Evolutionary conservation across 805 yeast genomes (phyloP), one percentile per base, ranked within the genome.

Genomic region (Yamadazyma insecticola): DNA sequence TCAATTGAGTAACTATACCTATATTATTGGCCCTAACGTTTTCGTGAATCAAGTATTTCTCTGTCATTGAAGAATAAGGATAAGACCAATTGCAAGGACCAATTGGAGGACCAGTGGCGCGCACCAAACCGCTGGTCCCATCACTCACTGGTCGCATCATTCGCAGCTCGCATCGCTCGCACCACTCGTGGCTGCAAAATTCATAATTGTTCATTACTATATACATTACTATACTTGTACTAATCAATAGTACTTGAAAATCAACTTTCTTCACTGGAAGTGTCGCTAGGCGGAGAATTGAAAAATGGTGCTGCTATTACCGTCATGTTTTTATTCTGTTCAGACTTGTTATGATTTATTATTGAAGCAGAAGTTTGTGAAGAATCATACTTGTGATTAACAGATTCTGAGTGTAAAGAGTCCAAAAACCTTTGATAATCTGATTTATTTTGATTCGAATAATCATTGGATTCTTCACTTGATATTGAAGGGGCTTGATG

Each of bases 11-110:
- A 9, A 76, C 85, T 5, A 68, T 60, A 13, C 67, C 54, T 3
- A 63, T 46, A 27, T 83, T 70, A 24, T 78, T 78, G 13, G 78
- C 78, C 43, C 76, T 67, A 5, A 83, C 81, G 3, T 90, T 89
- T 26, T 76, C 75, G 41, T 78, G 84, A 4, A 81, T 35, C 3
- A 40, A 35, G 29, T 36, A 49, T 24, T 47, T 44, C 22, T 28
- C 34, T 6, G 33, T 12, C 36, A 26, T 37, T 7, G 27, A 7
- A 10, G 10, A n/a, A n/a, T n/a, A n/a, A n/a, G n/a, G n/a, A n/a
- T n/a, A n/a, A n/a, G n/a, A n/a, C n/a, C n/a, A n/a, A n/a, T n/a
- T n/a, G n/a, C n/a, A n/a, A n/a, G n/a, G n/a, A n/a, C n/a, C n/a
- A n/a, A n/a, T n/a, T n/a, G n/a, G n/a, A n/a, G n/a, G n/a, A n/a